Evolutionary conservation across 495 filamentous ascomycete genomes (phyloP), one percentile per base, ranked within the genome.

Genomic region (Aspergillus olivimuriae): DNA sequence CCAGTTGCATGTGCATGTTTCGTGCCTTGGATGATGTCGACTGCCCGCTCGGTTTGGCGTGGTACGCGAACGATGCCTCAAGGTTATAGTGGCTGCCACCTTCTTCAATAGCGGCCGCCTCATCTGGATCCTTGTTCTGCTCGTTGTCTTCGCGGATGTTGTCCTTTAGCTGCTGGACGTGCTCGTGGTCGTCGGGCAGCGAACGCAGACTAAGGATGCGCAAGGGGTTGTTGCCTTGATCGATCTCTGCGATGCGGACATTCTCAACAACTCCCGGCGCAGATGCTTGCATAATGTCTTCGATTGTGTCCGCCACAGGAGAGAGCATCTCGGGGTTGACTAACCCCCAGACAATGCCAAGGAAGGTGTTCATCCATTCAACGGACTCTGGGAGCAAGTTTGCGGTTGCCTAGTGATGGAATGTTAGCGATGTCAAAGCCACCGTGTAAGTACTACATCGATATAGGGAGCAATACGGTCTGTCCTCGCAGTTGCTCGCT

Each of bases 241-340:
- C 87, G 52, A 97, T 95, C 53, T 95, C 91, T 35, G 89, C 89
- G n/a, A 96, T 88, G 38, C 89, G 81, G 34, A 97, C 89, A 51
- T 95, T 94, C 61, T 96, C 89, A 39, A 96, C 86, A 26, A 95
- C 69, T 0, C 81, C 82, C 0, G 91, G 91, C 0, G 94, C 82
- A 7, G 87, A 94, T 17, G 89, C 91, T 67, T 94, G 88, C 91
- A 97, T 96, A 37, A 97, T 86, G 57, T 97, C 91, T 62, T 89
- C 87, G 9, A 89, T 76, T 0, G 80, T 80, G 58, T 87, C 81
- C 15, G 81, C 82, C 19, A 86, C 69, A 1, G 78, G 77, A 7
- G 74, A 70, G 53, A 97, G 86, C 89, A 97, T 94, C 1, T 95
- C 91, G 0, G 91, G 91, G 52, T 96, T 89, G 43, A 95, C 78